Evolutionary conservation across 148 eudicot species (phyloP).

Genomic region (Silene latifolia): DNA sequence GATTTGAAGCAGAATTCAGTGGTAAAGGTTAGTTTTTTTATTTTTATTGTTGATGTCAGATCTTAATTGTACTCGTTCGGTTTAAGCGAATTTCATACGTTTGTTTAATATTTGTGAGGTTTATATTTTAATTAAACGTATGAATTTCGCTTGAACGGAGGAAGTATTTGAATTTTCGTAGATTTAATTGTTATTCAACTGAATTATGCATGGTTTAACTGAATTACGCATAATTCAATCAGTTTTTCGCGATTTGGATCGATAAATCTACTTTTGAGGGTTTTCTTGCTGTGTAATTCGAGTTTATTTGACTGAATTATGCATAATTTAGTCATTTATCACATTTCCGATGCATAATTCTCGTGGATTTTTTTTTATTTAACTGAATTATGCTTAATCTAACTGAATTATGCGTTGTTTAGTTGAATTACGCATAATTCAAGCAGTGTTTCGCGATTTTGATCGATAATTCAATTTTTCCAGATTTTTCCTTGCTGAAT

Average conservation of each 20-base stretch:
- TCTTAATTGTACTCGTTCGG: background rate
- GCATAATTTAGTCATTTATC: constrained; percentile 4
- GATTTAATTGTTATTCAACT: constrained; percentile 1
- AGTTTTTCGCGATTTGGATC: constrained; percentile 5
- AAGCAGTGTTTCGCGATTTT: background rate
- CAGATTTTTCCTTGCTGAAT: background rate
- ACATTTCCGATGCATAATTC: background rate
- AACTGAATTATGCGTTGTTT: constrained; percentile 1
- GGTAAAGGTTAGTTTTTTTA: background rate
- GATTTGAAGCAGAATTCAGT: background rate
- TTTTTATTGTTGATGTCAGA: background rate
- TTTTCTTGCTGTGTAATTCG: background rate
- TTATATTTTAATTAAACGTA: too few relatives aligned
- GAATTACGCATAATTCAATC: background rate
- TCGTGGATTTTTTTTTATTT: background rate
- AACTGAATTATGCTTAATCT: constrained; percentile 35
- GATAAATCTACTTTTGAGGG: background rate
- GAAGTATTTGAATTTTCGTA: background rate
- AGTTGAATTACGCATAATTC: constrained; percentile 17
- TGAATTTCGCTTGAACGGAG: too few relatives aligned
- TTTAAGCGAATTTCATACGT: too few relatives aligned
- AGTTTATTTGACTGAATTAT: constrained; percentile 7
- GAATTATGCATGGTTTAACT: constrained; percentile 9
- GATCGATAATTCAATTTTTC: background rate
- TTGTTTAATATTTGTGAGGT: too few relatives aligned